phyloP scores from a whole-genome alignment of 2,329 filamentous ascomycete genomes.

The Bipolaris victoriae region DNA sequence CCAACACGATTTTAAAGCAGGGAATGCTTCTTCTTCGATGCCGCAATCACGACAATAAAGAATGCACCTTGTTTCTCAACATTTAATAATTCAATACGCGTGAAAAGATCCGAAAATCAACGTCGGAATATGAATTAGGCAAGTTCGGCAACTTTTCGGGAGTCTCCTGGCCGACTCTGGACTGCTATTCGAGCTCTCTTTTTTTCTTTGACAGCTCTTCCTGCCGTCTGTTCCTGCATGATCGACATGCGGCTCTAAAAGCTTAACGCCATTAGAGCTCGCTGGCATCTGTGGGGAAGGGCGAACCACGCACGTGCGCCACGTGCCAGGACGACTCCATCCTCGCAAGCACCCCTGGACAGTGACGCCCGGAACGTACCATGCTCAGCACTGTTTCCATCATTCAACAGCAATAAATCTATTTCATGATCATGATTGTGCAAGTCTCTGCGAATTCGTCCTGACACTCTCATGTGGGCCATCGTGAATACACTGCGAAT shows the following conservation, averaged over 20 bases:
- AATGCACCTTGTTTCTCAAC: conserved; percentile 18
- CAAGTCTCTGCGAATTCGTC: background rate
- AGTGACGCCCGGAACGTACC: background rate
- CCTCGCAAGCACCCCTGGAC: conserved; percentile 1
- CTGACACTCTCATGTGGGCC: background rate
- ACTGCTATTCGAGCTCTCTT: conserved; percentile 21
- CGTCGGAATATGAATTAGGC: background rate
- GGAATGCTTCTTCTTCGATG: conserved; percentile 24
- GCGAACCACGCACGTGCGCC: conserved; percentile 35
- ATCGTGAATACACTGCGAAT: background rate
- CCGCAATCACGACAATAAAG: conserved; percentile 26
- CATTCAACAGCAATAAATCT: background rate
- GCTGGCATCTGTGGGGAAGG: conserved; percentile 40
- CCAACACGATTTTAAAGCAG: conserved; percentile 17
- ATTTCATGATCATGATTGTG: background rate
- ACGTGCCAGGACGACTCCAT: conserved; percentile 17
- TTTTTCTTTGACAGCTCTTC: conserved; percentile 24
- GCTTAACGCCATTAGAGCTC: conserved; percentile 38
- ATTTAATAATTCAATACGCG: conserved; percentile 1
- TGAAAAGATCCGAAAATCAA: conserved; percentile 9
- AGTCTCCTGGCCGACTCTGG: conserved; percentile 26
- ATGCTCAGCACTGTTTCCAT: background rate
- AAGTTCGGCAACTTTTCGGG: conserved; percentile 36
- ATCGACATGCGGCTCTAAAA: conserved; percentile 47
- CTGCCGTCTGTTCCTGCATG: conserved; percentile 40